These are phyloP conservation scores for Trichoderma citrinoviride DNA, from an alignment of 2,329 filamentous ascomycete species.

Conservation along the genomic window DNA sequence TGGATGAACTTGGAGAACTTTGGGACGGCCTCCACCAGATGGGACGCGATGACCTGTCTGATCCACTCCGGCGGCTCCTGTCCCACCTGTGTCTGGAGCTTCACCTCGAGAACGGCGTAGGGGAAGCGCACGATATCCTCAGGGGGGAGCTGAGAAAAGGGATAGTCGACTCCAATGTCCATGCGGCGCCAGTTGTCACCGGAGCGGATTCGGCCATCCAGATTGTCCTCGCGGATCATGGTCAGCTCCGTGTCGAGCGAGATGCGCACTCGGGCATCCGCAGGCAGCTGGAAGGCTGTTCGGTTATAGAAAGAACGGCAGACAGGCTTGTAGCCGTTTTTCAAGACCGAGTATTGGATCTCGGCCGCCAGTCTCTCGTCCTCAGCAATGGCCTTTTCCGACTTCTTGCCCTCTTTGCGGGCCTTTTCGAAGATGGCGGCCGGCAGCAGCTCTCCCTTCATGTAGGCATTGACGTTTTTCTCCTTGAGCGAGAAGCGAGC, in stretches of 20 bases:
- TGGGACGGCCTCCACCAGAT: slow-evolving; percentile 96
- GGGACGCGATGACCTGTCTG: slow-evolving; percentile 84
- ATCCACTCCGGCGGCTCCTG: slow-evolving; percentile 98
- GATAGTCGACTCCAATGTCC: slow-evolving; percentile 96
- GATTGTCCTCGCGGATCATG: slow-evolving; percentile 92
- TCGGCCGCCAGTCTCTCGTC: slow-evolving; percentile 87
- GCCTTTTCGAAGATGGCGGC: slow-evolving; percentile 94
- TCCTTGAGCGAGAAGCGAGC: slow-evolving; percentile 93
- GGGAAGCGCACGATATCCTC: slow-evolving; percentile 89
- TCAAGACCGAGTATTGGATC: slow-evolving; percentile 89
- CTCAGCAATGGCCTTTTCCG: slow-evolving; percentile 84
- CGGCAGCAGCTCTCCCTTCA: slow-evolving; percentile 80
- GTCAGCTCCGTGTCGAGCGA: slow-evolving; percentile 94
- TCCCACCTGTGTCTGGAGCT: slow-evolving; percentile 92
- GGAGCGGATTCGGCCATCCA: slow-evolving; percentile 71
- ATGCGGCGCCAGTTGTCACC: slow-evolving; percentile 94
- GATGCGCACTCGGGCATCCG: slow-evolving; percentile 92
- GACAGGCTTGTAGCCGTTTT: slow-evolving; percentile 81
- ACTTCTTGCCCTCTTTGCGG: slow-evolving; percentile 91
- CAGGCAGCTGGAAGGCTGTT: slow-evolving; percentile 94
- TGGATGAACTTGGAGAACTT: slow-evolving; percentile 99
- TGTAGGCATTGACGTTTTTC: slow-evolving; percentile 92
- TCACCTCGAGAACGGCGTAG: slow-evolving; percentile 94
- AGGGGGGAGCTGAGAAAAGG: slow-evolving; percentile 82
- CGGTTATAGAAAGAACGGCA: slow-evolving; percentile 97